Conservation (phyloP, 73 alveolate genomes). For the Blepharisma stoltei region DNA sequence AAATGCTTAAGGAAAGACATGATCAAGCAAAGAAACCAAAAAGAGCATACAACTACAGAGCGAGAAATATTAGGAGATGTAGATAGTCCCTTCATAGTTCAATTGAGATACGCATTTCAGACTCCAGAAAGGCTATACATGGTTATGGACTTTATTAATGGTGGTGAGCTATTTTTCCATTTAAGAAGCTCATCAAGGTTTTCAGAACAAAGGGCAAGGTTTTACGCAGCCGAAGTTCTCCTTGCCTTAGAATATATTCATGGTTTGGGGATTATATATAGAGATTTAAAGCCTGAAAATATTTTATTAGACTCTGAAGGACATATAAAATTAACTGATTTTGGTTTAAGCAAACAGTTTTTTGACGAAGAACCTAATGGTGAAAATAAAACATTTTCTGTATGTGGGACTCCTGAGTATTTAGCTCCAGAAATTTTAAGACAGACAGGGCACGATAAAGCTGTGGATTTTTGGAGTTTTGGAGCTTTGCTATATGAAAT, state of each 20-base stretch:
- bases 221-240: conserved; percentile 89
- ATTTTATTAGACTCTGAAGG: conserved; percentile 90
- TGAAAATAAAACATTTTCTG: conserved; percentile 55
- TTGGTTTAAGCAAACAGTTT: conserved; percentile 85
- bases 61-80: conserved; percentile 71
- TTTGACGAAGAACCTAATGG: conserved; percentile 10
- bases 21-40: conserved; percentile 40
- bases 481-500: conserved; percentile 73
- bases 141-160: conserved; percentile 91
- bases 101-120: conserved; percentile 90
- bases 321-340: conserved; percentile 92
- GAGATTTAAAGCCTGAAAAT: conserved; percentile 97
- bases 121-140: conserved; percentile 85
- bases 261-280: conserved; percentile 73
- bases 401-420: conserved; percentile 86
- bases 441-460: conserved; percentile 57
- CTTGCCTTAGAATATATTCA: conserved; percentile 88
- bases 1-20: conserved; percentile 71
- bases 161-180: conserved; percentile 96
- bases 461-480: conserved; percentile 73
- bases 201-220: conserved; percentile 72
- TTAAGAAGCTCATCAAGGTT: conserved; percentile 67
- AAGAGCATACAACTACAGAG: conserved; percentile 55
- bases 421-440: conserved; percentile 76
- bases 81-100: conserved; percentile 86